phyloP scores from a whole-genome alignment of 2,329 filamentous ascomycete genomes.

The Fusarium staphyleae region DNA sequence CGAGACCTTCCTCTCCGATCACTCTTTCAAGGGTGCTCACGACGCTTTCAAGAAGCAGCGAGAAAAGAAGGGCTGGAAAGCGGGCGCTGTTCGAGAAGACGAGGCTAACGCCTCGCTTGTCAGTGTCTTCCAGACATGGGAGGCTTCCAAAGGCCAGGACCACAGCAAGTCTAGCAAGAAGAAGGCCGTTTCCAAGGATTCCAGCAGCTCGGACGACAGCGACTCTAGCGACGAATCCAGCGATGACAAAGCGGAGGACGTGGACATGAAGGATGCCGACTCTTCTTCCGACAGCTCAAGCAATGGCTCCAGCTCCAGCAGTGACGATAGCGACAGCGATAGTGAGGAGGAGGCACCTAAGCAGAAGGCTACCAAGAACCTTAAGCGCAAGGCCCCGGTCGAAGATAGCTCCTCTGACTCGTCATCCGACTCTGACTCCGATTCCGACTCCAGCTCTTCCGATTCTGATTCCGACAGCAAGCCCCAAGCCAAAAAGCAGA shows the following conservation, averaged over 20 bases:
- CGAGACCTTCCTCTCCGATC: constrained; percentile 69
- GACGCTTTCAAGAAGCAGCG: constrained; percentile 70
- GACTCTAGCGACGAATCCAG: constrained; percentile 39
- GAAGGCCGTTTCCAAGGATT: constrained; percentile 31
- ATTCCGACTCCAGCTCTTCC: constrained; percentile 41
- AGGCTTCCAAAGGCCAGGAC: constrained; percentile 41
- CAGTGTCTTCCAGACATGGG: constrained; percentile 60
- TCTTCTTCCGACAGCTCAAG: constrained; percentile 47
- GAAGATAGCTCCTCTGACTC: constrained; percentile 46
- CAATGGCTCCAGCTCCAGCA: constrained; percentile 39
- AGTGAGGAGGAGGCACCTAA: constrained; percentile 37
- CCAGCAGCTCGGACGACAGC: constrained; percentile 31
- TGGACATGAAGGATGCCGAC: constrained; percentile 57
- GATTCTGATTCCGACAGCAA: constrained; percentile 50
- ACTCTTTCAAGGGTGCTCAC: constrained; percentile 69
- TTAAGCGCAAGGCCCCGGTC: constrained; percentile 53
- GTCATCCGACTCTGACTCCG: constrained; percentile 43
- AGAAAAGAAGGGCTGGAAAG: constrained; percentile 58
- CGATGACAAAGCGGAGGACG: constrained; percentile 48
- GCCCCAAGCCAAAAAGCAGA: constrained; percentile 61
- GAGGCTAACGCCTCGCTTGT: constrained; percentile 52
- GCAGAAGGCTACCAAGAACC: constrained; percentile 37
- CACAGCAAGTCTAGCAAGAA: constrained; percentile 34
- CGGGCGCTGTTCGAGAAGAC: constrained; percentile 29
- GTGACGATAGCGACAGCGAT: constrained; percentile 35